These are phyloP conservation scores for Limonomyces culmigenus DNA, from an alignment of 1,284 basidiomycete species.

Conservation along the genomic window DNA sequence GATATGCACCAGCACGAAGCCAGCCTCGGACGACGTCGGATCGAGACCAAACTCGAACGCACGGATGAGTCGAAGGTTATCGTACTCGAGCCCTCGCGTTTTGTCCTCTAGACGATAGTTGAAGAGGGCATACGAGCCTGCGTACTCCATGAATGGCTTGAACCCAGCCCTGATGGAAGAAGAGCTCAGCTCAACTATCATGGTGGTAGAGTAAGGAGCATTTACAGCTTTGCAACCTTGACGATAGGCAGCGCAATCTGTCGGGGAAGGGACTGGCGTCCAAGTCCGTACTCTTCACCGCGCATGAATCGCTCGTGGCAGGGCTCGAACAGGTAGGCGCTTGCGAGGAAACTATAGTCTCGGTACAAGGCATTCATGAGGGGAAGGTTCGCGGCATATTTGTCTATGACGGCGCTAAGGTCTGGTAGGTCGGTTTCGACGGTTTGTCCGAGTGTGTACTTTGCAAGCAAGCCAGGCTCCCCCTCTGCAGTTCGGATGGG, in stretches of 20 bases:
- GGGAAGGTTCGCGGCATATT: too few relatives aligned
- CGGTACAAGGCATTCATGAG: conserved; percentile 9
- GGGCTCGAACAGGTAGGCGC: conserved; percentile 13
- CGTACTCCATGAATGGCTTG: conserved; percentile 16
- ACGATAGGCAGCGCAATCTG: not conserved
- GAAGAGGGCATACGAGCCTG: conserved; percentile 12
- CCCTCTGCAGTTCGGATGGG: conserved; percentile 8
- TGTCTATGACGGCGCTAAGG: too few relatives aligned
- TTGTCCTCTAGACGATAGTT: conserved; percentile 12
- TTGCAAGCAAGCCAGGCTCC: not conserved
- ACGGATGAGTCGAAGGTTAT: conserved; percentile 13
- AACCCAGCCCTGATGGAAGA: conserved; percentile 7
- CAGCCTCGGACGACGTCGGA: conserved; percentile 4
- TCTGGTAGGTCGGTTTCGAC: not conserved
- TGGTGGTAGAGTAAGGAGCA: too few relatives aligned
- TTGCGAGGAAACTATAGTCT: conserved; percentile 14
- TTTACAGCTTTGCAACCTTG: not conserved
- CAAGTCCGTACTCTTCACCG: not conserved
- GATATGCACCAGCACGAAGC: conserved; percentile 10
- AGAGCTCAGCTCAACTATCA: not conserved
- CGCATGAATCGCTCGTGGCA: conserved; percentile 9
- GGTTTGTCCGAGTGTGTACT: not conserved
- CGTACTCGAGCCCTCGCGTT: conserved; percentile 10
- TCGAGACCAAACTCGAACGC: conserved; percentile 15
- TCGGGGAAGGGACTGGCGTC: not conserved